Evolutionary conservation across 2,329 filamentous ascomycete species (phyloP).

Genomic region (Nothomitra cinnamomea): DNA sequence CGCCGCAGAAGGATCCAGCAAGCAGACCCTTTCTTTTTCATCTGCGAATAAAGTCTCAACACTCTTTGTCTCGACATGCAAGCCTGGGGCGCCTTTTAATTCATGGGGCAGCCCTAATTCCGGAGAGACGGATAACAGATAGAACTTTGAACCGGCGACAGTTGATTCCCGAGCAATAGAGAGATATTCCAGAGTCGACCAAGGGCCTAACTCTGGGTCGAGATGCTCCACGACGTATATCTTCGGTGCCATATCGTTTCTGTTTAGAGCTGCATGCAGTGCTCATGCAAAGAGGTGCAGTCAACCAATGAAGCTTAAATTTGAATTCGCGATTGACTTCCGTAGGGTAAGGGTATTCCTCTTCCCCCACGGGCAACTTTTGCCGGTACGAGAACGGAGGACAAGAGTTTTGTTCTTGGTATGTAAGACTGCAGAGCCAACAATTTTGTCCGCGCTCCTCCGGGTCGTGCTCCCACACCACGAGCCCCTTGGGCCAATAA

Average conservation of each 20-base stretch:
- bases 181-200: constrained; percentile 87
- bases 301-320: neutral
- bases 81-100: constrained; percentile 40
- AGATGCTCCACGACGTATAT: constrained; percentile 87
- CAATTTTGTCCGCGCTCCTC: neutral
- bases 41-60: constrained; percentile 68
- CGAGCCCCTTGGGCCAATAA: neutral
- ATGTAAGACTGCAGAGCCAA: neutral
- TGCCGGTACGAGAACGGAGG: neutral
- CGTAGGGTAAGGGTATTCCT: neutral
- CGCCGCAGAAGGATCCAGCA: constrained; percentile 72
- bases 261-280: neutral
- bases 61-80: constrained; percentile 56
- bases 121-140: constrained; percentile 63
- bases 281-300: neutral
- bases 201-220: constrained; percentile 80
- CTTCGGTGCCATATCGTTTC: neutral
- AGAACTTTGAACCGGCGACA: constrained; percentile 49
- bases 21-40: constrained; percentile 61
- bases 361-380: neutral
- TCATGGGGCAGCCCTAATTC: constrained; percentile 42
- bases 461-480: neutral
- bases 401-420: neutral
- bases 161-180: constrained; percentile 72
- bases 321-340: neutral